Conservation (phyloP, 202 grass and related monocot genomes). For the Alloteropsis angusta region DNA sequence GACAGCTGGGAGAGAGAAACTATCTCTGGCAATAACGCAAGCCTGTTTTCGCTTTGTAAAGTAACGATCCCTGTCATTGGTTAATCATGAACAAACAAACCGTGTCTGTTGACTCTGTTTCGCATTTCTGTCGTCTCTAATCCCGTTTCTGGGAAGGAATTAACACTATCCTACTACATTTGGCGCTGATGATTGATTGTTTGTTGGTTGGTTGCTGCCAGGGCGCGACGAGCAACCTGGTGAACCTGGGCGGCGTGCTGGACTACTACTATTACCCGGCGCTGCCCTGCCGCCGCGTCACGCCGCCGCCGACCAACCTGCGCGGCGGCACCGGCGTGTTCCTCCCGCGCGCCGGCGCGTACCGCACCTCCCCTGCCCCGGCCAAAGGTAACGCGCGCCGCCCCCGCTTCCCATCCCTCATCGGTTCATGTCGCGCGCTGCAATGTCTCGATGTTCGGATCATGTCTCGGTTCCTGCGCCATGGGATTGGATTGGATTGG, state of each 20-base stretch:
- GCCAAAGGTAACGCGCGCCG: constrained; percentile 5
- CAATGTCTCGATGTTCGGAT: no score
- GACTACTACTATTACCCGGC: background rate
- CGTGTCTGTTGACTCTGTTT: background rate
- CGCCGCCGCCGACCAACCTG: background rate
- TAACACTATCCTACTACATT: no score
- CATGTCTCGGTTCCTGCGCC: no score
- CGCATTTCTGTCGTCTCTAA: background rate
- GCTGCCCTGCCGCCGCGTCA: background rate
- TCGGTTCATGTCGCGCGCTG: no score
- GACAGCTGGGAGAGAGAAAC: background rate
- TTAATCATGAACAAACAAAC: background rate
- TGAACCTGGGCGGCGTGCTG: constrained; percentile 8
- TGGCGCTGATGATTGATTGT: no score
- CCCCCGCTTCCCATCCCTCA: background rate
- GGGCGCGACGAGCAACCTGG: background rate
- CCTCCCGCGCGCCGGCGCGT: constrained; percentile 15
- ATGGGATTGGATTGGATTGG: no score
- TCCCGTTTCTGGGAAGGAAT: no score
- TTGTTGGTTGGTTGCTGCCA: background rate
- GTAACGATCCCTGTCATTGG: background rate
- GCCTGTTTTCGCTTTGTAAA: background rate
- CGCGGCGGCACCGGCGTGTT: constrained; percentile 46
- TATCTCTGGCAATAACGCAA: background rate
- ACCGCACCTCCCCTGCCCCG: background rate